Evolutionary conservation across 345 rosid species (phyloP).

Genomic region (Euclidium syriacum): DNA sequence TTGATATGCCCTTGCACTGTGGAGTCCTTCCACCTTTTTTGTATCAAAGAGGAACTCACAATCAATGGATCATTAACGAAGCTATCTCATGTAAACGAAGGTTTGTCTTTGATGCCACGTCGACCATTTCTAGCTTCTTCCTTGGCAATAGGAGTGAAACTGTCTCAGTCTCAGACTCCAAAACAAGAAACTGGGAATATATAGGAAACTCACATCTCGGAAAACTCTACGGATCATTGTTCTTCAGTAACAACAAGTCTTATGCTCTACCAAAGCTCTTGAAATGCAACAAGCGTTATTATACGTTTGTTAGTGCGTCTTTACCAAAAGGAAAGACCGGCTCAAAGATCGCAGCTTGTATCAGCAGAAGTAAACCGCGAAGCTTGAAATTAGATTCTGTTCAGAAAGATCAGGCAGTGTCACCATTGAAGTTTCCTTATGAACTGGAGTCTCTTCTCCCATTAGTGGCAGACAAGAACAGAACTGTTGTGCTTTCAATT

Average conservation of each 20-base stretch:
- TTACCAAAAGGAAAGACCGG: constrained; percentile 12
- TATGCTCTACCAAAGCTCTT: constrained; percentile 45
- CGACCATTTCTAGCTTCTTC: constrained; percentile 48
- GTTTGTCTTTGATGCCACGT: constrained; percentile 78
- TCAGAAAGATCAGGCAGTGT: constrained; percentile 33
- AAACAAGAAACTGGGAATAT: constrained; percentile 65
- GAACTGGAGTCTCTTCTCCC: constrained; percentile 68
- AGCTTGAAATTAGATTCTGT: constrained; percentile 31
- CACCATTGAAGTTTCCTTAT: constrained; percentile 39
- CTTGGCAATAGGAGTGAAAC: constrained; percentile 18
- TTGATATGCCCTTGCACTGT: constrained; percentile 48
- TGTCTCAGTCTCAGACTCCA: constrained; percentile 15
- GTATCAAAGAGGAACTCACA: constrained; percentile 59
- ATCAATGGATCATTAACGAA: constrained; percentile 68
- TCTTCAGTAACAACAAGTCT: constrained; percentile 40
- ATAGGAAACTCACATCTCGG: constrained; percentile 69
- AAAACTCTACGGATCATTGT: constrained; percentile 53
- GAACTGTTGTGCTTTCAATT: constrained; percentile 66
- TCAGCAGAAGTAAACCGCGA: constrained; percentile 27
- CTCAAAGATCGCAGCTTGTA: constrained; percentile 41
- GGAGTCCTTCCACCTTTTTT: constrained; percentile 87
- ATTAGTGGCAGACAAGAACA: constrained; percentile 56
- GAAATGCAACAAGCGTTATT: constrained; percentile 47
- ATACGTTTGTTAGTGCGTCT: constrained; percentile 37
- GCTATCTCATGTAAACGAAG: constrained; percentile 54